Conservation (phyloP, 768 basidiomycete genomes). For the Amanita fuliginea region DNA sequence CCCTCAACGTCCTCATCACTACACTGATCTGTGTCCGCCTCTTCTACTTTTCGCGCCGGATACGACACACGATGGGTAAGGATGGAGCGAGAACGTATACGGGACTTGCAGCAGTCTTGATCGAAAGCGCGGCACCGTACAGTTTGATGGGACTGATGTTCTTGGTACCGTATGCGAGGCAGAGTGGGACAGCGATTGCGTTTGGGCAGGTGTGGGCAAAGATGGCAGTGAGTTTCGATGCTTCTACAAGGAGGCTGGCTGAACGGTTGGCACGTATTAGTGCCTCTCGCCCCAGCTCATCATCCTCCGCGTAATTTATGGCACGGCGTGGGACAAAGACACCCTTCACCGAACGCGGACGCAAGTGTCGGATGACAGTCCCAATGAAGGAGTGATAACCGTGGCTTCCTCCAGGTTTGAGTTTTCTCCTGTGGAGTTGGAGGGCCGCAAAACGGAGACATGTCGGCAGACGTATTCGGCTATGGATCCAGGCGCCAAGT, state of each 20-base stretch:
- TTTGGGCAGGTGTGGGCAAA: constrained; percentile 32
- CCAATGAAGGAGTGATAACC: background rate
- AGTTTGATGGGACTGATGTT: too few species aligned
- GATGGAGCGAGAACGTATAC: too few species aligned
- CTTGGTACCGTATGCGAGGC: constrained; percentile 13
- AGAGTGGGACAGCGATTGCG: constrained; percentile 20
- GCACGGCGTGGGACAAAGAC: constrained; percentile 15
- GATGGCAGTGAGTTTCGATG: constrained; percentile 21
- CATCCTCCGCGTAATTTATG: constrained; percentile 15
- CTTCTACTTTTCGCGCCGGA: constrained; percentile 16
- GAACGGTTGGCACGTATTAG: constrained; percentile 1
- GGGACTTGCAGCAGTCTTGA: too few species aligned
- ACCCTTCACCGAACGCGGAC: background rate
- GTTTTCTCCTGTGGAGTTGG: background rate
- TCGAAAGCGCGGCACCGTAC: too few species aligned
- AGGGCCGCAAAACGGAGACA: too few species aligned
- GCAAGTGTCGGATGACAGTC: background rate
- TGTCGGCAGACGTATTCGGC: too few species aligned
- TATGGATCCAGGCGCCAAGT: too few species aligned
- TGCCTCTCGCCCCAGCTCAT: constrained; percentile 16
- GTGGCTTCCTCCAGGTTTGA: background rate
- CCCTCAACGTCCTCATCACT: constrained; percentile 23
- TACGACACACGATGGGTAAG: too few species aligned
- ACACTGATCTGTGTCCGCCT: constrained; percentile 27
- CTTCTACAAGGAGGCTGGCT: background rate